Evolutionary conservation across 2,329 filamentous ascomycete species (phyloP).

Genomic region (Ceratocystis eucalypticola): DNA sequence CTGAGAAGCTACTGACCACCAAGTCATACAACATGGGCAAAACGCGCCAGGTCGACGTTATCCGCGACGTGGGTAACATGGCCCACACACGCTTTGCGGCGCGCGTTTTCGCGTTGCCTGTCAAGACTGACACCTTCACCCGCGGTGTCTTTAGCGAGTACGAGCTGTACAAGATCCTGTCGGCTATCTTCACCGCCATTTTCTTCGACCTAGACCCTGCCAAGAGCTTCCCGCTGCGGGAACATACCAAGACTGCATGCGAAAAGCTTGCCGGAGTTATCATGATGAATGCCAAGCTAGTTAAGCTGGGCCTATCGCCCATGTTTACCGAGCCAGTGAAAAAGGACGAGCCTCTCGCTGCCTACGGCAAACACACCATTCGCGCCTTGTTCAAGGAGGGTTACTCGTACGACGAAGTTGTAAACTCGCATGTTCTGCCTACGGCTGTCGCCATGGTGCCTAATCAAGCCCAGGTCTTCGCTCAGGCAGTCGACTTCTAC

Average conservation of each 20-base stretch:
- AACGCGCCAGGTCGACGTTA: constrained; percentile 51
- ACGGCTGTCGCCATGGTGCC: constrained; percentile 54
- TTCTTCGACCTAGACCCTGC: constrained; percentile 54
- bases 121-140: constrained; percentile 49
- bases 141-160: constrained; percentile 44
- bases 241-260: constrained; percentile 43
- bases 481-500: constrained; percentile 61
- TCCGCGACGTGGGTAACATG: constrained; percentile 56
- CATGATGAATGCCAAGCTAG: constrained; percentile 51
- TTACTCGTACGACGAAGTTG: constrained; percentile 49
- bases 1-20: constrained; percentile 45
- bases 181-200: constrained; percentile 51
- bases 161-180: constrained; percentile 48
- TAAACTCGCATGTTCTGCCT: constrained; percentile 57
- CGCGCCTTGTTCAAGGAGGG: constrained; percentile 51
- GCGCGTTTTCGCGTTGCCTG: constrained; percentile 48
- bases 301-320: constrained; percentile 36
- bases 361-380: constrained; percentile 53
- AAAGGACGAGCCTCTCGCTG: constrained; percentile 42
- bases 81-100: constrained; percentile 51
- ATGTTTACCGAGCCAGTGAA: constrained; percentile 38
- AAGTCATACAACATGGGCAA: constrained; percentile 47
- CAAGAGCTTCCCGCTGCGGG: constrained; percentile 51
- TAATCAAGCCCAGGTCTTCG: constrained; percentile 59
- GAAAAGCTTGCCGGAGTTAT: constrained; percentile 47